A percentile compares a stretch with the other conserved stretches of the same genome.
phyloP scores from a whole-genome alignment of 1,139 yeast species.

The Hyphopichia pseudoburtonii region DNA sequence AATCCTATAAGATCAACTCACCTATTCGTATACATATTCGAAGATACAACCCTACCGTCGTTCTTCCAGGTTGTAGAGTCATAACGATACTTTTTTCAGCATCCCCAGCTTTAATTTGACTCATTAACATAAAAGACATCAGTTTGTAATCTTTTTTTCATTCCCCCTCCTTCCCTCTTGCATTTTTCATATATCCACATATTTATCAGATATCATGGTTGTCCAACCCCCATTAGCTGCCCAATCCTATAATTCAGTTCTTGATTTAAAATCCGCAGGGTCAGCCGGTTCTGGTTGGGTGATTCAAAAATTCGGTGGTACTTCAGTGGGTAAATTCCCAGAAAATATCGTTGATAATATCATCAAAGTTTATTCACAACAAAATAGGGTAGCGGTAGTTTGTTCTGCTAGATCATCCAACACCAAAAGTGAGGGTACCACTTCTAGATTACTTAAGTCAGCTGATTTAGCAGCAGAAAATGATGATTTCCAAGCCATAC shows the following conservation, averaged over 20 bases:
- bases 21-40: too few species aligned
- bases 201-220: conserved; percentile 10
- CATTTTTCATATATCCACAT: too few species aligned
- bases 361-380: conserved; percentile 60
- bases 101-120: too few species aligned
- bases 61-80: too few species aligned
- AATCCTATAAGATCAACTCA: too few species aligned
- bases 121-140: too few species aligned
- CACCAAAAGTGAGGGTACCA: conserved; percentile 92
- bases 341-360: conserved; percentile 81
- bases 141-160: too few species aligned
- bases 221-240: conserved; percentile 14
- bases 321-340: conserved; percentile 96
- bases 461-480: conserved; percentile 72
- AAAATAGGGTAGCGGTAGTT: conserved; percentile 84
- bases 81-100: too few species aligned
- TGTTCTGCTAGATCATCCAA: conserved; percentile 93
- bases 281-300: conserved; percentile 59
- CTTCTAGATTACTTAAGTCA: conserved; percentile 75
- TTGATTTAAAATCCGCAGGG: conserved; percentile 29
- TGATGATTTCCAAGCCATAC: conserved; percentile 51
- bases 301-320: conserved; percentile 95
- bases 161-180: too few species aligned
- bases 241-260: conserved; percentile 42
- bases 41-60: too few species aligned